Base-by-base conservation (phyloP, 2,329 filamentous ascomycete genomes). In the Bipolaris gigantea region DNA sequence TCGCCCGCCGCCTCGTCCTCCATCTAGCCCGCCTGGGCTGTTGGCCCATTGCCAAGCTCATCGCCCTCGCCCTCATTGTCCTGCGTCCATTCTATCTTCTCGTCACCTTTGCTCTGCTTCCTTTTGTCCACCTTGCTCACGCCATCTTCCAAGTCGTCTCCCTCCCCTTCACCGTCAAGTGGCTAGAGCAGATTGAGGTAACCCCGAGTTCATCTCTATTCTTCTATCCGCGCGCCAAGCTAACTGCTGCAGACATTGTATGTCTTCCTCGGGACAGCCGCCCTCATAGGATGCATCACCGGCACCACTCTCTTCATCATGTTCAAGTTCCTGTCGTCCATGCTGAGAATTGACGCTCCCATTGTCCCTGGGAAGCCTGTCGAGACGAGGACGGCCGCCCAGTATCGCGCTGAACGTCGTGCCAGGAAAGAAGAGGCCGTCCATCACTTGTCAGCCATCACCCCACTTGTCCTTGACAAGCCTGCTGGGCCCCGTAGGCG, bases 221-320 rank as follows among this genome's bases (percentile, higher is more conserved):
- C 15, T 21, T 10, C 11, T 11, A 43, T 27, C 13, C 32, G 19
- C 2, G 7, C 38, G 21, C 23, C n/a, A 48, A 18, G n/a, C 50
- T 40, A 44, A 50, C n/a, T 21, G 18, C 5, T 27, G 9, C 60
- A 80, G 77, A 78, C 76, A 7, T 63, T 81, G 39, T 81, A 79
- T 66, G 80, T 82, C 65, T 87, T 81, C 65, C 78, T 92, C 42
- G 85, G 85, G 44, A 81, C 85, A 21, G 90, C 89, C 7, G 80
- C 83, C 30, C 73, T 89, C 16, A 79, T 90, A 48, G 90, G 90
- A n/a, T 75, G 86, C 48, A 46, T 84, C 10, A 77, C 85, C 25
- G 89, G 89, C 47, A 72, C 85, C 46, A 60, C 83, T 16, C 72
- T 92, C 39, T 81, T 84, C 65, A 74, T 84, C 48, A 78, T 80